phyloP scores from a whole-genome alignment of 208 protist genomes.

The Blechomonas ayalai region DNA sequence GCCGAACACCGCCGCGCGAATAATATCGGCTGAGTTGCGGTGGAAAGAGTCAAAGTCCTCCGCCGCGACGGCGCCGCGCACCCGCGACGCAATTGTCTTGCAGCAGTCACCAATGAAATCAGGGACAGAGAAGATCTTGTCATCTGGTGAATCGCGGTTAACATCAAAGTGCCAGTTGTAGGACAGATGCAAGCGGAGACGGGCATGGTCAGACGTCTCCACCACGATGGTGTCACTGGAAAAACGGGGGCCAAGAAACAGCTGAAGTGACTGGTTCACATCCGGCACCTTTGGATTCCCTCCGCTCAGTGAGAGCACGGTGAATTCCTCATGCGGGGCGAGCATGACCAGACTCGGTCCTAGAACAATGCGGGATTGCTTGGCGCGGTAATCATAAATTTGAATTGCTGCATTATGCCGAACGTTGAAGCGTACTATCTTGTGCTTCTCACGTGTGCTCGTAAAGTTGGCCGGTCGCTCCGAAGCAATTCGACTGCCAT shows the following conservation, averaged over 20 bases:
- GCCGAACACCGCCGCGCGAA: conserved; percentile 93
- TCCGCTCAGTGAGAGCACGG: conserved; percentile 90
- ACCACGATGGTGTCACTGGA: conserved; percentile 92
- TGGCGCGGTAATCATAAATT: conserved; percentile 93
- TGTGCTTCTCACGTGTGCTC: conserved; percentile 41
- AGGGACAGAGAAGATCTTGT: conserved; percentile 87
- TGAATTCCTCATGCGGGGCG: conserved; percentile 95
- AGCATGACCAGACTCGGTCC: conserved; percentile 95
- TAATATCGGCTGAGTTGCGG: conserved; percentile 92
- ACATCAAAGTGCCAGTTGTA: conserved; percentile 97
- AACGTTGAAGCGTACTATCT: conserved; percentile 92
- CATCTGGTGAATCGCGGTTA: conserved; percentile 24
- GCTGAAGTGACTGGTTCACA: conserved; percentile 85
- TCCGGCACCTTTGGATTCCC: conserved; percentile 92
- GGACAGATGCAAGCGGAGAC: conserved; percentile 88
- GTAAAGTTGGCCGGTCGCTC: conserved; percentile 19
- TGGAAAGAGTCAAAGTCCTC: conserved; percentile 96
- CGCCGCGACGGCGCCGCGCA: conserved; percentile 91
- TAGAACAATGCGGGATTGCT: conserved; percentile 85
- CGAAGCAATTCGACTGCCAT: conserved; percentile 24
- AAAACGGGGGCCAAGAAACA: conserved; percentile 94
- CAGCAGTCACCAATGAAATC: conserved; percentile 97
- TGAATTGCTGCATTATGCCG: conserved; percentile 95
- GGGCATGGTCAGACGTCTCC: conserved; percentile 95
- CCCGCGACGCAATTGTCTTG: conserved; percentile 94